These are phyloP conservation scores for Chalaropsis ovoidea DNA, from an alignment of 2,329 filamentous ascomycete genomes.

Conservation along the genomic window DNA sequence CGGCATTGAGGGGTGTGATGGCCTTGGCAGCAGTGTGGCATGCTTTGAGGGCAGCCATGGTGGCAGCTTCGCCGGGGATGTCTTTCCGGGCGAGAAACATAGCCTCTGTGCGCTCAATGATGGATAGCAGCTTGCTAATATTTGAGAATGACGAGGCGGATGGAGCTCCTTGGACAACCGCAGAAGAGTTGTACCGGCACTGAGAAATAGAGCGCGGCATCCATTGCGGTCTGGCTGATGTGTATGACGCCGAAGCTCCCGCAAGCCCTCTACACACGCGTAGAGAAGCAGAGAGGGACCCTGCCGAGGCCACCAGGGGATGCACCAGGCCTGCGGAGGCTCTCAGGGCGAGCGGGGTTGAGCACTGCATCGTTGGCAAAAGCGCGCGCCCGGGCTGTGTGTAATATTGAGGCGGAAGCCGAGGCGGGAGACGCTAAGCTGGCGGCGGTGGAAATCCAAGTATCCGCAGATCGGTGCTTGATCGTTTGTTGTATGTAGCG, in stretches of 20 bases:
- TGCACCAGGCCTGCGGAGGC: constrained; percentile 1
- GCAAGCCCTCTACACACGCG: neutral
- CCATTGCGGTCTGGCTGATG: neutral
- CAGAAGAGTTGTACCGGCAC: constrained; percentile 5
- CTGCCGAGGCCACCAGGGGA: neutral
- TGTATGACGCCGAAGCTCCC: neutral
- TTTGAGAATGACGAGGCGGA: constrained; percentile 31
- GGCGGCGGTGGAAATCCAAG: neutral
- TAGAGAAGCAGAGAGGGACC: neutral
- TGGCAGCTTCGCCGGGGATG: constrained; percentile 39
- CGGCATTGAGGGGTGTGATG: constrained; percentile 32
- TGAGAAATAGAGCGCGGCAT: neutral
- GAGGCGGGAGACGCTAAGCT: neutral
- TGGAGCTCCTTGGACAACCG: neutral
- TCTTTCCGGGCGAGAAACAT: constrained; percentile 38
- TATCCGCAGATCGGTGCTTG: no score
- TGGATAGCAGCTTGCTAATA: constrained; percentile 35
- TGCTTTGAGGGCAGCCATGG: constrained; percentile 37
- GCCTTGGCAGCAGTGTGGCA: constrained; percentile 39
- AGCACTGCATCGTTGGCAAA: constrained; percentile 6
- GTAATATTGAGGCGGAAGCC: neutral
- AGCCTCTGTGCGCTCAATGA: constrained; percentile 37
- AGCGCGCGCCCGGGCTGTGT: neutral
- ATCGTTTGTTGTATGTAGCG: neutral
- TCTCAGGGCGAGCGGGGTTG: constrained; percentile 7